phyloP scores from a whole-genome alignment of 2,329 filamentous ascomycete species.

The Cladorrhinum sp. region DNA sequence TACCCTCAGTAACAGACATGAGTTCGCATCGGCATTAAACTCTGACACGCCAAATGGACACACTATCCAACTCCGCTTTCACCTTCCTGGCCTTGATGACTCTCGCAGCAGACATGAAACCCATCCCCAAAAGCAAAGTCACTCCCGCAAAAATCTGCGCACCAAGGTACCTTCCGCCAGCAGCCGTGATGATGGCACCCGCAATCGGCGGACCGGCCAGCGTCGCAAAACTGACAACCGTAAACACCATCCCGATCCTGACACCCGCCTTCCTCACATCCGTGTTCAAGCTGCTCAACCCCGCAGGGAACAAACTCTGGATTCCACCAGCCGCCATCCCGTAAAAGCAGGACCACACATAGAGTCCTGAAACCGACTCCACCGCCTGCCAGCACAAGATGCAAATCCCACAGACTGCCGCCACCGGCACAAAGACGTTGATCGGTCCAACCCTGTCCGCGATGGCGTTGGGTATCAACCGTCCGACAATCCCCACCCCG shows the following conservation, averaged over 20 bases:
- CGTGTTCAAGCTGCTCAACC: slow-evolving; percentile 52
- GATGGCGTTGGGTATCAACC: slow-evolving; percentile 55
- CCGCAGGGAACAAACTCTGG: slow-evolving; percentile 65
- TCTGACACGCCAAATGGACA: slow-evolving; percentile 37
- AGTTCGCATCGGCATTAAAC: slow-evolving; percentile 28
- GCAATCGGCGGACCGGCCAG: slow-evolving; percentile 52
- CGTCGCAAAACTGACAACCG: slow-evolving; percentile 52
- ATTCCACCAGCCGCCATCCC: slow-evolving; percentile 63
- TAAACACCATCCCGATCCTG: slow-evolving; percentile 58
- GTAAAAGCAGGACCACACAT: slow-evolving; percentile 61
- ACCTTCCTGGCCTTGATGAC: slow-evolving; percentile 38
- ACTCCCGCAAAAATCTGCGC: slow-evolving; percentile 49
- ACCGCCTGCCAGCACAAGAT: slow-evolving; percentile 61
- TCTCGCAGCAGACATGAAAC: slow-evolving; percentile 40
- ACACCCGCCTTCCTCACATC: slow-evolving; percentile 52
- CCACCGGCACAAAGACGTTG: slow-evolving; percentile 56
- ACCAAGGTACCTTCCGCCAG: slow-evolving; percentile 42
- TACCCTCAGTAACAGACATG: neutral
- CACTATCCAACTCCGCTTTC: slow-evolving; percentile 21
- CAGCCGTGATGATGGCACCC: slow-evolving; percentile 46
- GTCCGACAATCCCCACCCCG: slow-evolving; percentile 56
- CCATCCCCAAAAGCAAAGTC: slow-evolving; percentile 41
- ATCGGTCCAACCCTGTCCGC: slow-evolving; percentile 59
- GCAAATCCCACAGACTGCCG: slow-evolving; percentile 40
- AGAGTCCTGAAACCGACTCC: slow-evolving; percentile 47